Percentiles rank a stretch among this genome's conserved stretches.
These are phyloP conservation scores for Candida endomychidarum DNA, from an alignment of 805 yeast species.

Conservation along the genomic window DNA sequence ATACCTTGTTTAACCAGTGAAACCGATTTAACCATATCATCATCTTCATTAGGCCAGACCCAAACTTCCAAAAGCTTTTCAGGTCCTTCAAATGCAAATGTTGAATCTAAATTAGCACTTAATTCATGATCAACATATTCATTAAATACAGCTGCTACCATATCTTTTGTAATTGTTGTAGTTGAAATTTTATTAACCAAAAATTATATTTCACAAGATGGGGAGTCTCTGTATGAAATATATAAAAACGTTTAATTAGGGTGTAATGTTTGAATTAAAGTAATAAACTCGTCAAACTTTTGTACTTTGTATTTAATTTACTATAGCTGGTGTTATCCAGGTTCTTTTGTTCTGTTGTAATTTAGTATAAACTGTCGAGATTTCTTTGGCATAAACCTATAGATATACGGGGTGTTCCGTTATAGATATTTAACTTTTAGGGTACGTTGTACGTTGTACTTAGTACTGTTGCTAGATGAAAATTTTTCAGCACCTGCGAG, in stretches of 20 bases:
- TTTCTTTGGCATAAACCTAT: conserved; percentile 44
- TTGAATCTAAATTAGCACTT: conserved; percentile 77
- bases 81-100: conserved; percentile 96
- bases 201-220: conserved; percentile 30
- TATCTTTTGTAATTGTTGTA: too few species aligned
- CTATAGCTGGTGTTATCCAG: conserved; percentile 38
- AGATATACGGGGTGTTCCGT: not conserved
- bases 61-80: conserved; percentile 90
- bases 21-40: conserved; percentile 16
- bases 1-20: conserved; percentile 19
- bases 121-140: conserved; percentile 75
- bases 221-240: conserved; percentile 37
- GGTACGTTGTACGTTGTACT: conserved; percentile 1
- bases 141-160: conserved; percentile 47
- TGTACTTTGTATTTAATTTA: not conserved
- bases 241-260: conserved; percentile 16
- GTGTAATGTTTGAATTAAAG: not conserved
- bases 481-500: conserved; percentile 8
- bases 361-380: conserved; percentile 37
- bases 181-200: conserved; percentile 18
- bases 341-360: conserved; percentile 35
- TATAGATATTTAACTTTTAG: not conserved
- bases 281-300: not conserved
- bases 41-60: conserved; percentile 60
- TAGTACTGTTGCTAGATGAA: conserved; percentile 8